Conservation (phyloP, 495 filamentous ascomycete genomes). For the Xylaria sp. region DNA sequence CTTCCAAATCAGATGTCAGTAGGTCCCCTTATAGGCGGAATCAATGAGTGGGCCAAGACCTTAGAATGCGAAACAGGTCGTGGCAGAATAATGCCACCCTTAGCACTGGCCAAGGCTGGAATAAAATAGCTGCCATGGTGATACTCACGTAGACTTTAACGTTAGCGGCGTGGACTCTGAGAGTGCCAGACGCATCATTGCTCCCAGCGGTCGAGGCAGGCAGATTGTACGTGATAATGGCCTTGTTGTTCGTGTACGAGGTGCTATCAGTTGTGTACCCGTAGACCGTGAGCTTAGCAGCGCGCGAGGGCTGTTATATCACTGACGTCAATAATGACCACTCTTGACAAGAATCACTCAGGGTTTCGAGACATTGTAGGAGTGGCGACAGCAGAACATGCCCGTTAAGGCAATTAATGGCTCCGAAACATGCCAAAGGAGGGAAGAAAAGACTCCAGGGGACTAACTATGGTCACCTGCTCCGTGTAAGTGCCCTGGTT, state of each 20-base stretch:
- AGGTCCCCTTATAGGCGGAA: not conserved
- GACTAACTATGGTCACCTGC: slow-evolving; percentile 56
- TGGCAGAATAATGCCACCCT: not conserved
- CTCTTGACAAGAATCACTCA: too few relatives aligned
- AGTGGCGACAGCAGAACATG: too few relatives aligned
- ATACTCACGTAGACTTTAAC: slow-evolving; percentile 58
- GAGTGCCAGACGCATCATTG: slow-evolving; percentile 59
- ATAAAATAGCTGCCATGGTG: not conserved
- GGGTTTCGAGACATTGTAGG: too few relatives aligned
- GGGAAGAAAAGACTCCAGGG: too few relatives aligned
- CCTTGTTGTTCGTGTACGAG: slow-evolving; percentile 63
- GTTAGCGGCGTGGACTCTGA: slow-evolving; percentile 58
- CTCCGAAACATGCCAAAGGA: too few relatives aligned
- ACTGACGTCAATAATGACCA: too few relatives aligned
- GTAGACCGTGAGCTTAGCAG: slow-evolving; percentile 63
- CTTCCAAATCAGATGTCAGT: slow-evolving; percentile 18
- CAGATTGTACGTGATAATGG: slow-evolving; percentile 60
- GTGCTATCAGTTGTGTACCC: slow-evolving; percentile 65
- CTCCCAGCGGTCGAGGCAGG: slow-evolving; percentile 51
- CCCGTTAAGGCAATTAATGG: too few relatives aligned
- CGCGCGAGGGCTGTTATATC: slow-evolving; percentile 49
- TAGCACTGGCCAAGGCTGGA: not conserved
- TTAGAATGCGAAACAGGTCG: not conserved
- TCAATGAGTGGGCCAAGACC: not conserved
- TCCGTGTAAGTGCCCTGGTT: slow-evolving; percentile 63